Evolutionary conservation across 2,329 filamentous ascomycete species (phyloP).

Genomic region (Colletotrichum echinochloae): DNA sequence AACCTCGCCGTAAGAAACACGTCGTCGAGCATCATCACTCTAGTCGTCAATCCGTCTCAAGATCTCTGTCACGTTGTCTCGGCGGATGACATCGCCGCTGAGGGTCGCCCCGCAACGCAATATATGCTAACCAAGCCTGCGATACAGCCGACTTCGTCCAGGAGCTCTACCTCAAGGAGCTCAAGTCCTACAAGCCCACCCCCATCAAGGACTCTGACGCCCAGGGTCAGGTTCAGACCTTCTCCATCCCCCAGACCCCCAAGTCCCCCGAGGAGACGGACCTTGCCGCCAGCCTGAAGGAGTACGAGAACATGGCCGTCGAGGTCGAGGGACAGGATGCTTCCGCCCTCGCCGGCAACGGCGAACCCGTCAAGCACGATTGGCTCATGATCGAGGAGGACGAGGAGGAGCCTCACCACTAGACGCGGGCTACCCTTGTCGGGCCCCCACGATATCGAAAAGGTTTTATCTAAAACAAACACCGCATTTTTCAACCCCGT

Average conservation of each 20-base stretch:
- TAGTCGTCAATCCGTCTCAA: not conserved
- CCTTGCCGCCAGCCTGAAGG: constrained; percentile 89
- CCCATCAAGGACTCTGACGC: constrained; percentile 87
- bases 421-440: constrained; percentile 46
- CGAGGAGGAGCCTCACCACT: constrained; percentile 64
- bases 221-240: constrained; percentile 91
- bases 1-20: not conserved
- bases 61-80: not conserved
- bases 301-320: constrained; percentile 93
- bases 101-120: not conserved
- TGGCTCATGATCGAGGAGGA: constrained; percentile 89
- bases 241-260: constrained; percentile 82
- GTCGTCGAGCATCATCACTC: not conserved
- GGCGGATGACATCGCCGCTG: not conserved
- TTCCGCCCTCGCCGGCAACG: constrained; percentile 64
- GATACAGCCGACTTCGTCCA: constrained; percentile 91
- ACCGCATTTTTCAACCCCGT: constrained; percentile 3
- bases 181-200: constrained; percentile 93
- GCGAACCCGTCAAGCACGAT: constrained; percentile 70
- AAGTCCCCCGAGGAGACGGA: constrained; percentile 93
- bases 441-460: not conserved
- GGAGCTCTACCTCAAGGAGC: constrained; percentile 96
- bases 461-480: constrained; percentile 2
- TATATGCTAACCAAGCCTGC: constrained; percentile 18
- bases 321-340: constrained; percentile 91